Evolutionary conservation across 768 basidiomycete genomes (phyloP).

Genomic region (Lactarius psammicola): DNA sequence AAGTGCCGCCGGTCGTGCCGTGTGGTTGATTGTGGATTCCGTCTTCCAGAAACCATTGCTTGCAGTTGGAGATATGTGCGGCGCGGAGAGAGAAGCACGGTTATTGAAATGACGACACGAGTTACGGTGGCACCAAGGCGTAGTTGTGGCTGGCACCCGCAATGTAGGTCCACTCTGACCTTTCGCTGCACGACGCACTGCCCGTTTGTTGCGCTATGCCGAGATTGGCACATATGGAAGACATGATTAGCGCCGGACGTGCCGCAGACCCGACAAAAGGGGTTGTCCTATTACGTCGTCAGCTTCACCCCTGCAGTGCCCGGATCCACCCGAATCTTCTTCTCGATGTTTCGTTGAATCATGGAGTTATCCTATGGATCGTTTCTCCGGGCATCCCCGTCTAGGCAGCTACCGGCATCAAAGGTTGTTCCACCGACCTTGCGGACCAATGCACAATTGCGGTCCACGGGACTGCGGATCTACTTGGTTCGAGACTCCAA

Average conservation of each 20-base stretch:
- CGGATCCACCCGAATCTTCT: neutral
- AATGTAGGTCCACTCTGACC: neutral
- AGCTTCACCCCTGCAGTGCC: neutral
- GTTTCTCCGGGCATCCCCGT: too few species aligned
- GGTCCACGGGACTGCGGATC: neutral
- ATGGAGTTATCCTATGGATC: neutral
- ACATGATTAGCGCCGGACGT: neutral
- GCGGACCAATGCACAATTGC: too few species aligned
- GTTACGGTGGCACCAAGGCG: neutral
- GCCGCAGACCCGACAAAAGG: neutral
- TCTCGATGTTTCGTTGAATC: conserved; percentile 2
- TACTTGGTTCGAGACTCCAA: neutral
- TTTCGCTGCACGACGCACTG: neutral
- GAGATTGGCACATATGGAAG: neutral
- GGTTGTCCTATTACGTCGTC: conserved; percentile 17
- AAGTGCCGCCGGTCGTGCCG: neutral
- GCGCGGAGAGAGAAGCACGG: neutral
- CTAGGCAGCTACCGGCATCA: too few species aligned
- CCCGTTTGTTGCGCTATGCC: neutral
- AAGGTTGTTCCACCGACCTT: neutral
- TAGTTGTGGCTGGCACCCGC: conserved; percentile 11
- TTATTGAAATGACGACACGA: conserved; percentile 1
- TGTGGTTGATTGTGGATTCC: neutral
- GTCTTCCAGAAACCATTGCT: conserved; percentile 10
- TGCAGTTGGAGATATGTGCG: neutral